Conservation (phyloP, 352 stramenopile genomes). For the Pelagophyceae sp. region DNA sequence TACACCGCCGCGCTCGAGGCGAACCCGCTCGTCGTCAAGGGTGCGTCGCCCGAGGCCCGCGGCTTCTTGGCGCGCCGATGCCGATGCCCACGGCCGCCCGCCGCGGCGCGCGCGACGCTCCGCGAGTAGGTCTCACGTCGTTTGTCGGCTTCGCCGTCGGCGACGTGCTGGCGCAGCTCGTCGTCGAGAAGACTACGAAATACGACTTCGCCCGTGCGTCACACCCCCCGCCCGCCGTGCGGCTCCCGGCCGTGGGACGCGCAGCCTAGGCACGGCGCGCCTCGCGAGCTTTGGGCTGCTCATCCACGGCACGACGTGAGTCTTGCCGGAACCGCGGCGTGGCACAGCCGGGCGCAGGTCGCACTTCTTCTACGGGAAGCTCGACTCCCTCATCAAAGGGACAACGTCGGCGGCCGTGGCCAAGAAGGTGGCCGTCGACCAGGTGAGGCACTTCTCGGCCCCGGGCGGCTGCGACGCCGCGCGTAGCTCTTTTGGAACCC, state of each 20-base stretch:
- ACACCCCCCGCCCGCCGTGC: conserved; percentile 58
- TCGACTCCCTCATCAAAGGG: conserved; percentile 63
- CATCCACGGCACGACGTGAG: conserved; percentile 60
- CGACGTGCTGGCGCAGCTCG: conserved; percentile 66
- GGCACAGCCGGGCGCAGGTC: no score
- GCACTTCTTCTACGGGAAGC: conserved; percentile 69
- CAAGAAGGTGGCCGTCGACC: conserved; percentile 47
- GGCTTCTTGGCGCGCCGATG: no score
- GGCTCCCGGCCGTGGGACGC: conserved; percentile 62
- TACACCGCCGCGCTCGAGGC: conserved; percentile 65
- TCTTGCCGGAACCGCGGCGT: no score
- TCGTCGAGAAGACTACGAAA: conserved; percentile 53
- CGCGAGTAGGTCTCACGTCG: conserved; percentile 52
- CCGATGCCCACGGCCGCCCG: no score
- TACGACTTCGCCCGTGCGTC: conserved; percentile 64
- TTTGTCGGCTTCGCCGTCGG: conserved; percentile 66
- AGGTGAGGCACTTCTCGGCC: conserved; percentile 26
- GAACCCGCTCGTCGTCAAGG: conserved; percentile 64
- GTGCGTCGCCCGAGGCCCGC: not conserved
- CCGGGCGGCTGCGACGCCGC: no score
- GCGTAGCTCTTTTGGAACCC: conserved; percentile 59
- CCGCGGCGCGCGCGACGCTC: no score
- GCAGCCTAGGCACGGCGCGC: conserved; percentile 60
- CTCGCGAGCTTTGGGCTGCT: conserved; percentile 64
- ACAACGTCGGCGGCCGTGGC: conserved; percentile 60